Evolutionary conservation across 768 basidiomycete species (phyloP), one percentile per base, ranked within the genome.

Genomic region (Ephemerocybe angulata): DNA sequence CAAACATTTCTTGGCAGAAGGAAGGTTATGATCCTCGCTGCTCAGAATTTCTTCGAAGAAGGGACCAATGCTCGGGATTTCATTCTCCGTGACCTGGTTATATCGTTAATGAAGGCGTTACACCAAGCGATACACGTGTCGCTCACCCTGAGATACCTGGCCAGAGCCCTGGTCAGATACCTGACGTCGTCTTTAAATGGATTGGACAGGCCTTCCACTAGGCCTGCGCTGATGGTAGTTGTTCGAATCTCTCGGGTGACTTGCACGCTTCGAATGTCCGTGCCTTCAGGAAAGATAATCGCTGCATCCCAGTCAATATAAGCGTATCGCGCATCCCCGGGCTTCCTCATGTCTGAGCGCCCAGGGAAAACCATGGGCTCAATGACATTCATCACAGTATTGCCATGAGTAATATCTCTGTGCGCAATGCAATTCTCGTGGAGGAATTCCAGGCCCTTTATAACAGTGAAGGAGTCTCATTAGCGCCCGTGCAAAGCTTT

Each of bases 351-450:
- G 17, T 41, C n/a, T 13, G 7, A 41, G n/a, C 10, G 8, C 7
- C 11, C 50, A 4, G 31, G 15, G n/a, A 3, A 15, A 25, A 2
- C 31, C 11, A 44, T 11, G 15, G 22, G 29, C 15, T 38, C 33
- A 4, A 58, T 24, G 6, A 54, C 49, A 21, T 62, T 52, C 27
- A 56, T 54, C 5, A 50, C 58, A 13, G 37, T 38, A 22, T 62
- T 60, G 28, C 53, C 44, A 1, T 29, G 11, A 6, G 31, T 17
- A 12, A 62, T 52, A 21, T 62, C 59, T 3, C 43, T 11, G 33
- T 62, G 61, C 21, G 55, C 51, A 6, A 60, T 58, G 19, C 41
- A 41, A 25, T 62, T 42, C 24, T 58, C 54, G 28, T 60, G 61
- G 19, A 62, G 44, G 33, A 62, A 62, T 6, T 56, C 56, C 25